A percentile compares a stretch with the other conserved stretches of the same genome.
Evolutionary conservation across 2,329 filamentous ascomycete species (phyloP).

Genomic region (Fusarium sp.): DNA sequence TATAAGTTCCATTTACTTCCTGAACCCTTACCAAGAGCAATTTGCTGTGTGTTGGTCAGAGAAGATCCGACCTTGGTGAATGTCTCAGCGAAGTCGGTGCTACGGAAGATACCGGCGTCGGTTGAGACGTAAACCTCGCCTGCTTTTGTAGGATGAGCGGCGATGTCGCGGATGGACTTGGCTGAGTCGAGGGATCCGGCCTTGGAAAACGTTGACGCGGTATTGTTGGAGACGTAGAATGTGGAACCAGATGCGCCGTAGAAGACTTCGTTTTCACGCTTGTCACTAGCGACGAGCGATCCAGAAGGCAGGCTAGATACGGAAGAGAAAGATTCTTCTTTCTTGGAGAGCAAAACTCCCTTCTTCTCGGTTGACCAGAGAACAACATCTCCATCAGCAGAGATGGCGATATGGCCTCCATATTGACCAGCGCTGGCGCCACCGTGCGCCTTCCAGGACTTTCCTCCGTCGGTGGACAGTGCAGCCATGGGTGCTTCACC

Average conservation of each 20-base stretch:
- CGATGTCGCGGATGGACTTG: constrained; percentile 65
- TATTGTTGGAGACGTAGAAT: constrained; percentile 65
- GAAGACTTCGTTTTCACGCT: constrained; percentile 63
- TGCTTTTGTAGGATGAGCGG: constrained; percentile 65
- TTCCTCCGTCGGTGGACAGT: constrained; percentile 62
- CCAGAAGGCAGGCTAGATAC: constrained; percentile 59
- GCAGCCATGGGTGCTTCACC: constrained; percentile 58
- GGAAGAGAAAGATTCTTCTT: constrained; percentile 56
- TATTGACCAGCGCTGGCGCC: constrained; percentile 58
- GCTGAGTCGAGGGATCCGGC: constrained; percentile 54
- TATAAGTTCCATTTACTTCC: constrained; percentile 59
- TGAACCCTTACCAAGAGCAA: constrained; percentile 58
- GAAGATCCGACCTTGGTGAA: constrained; percentile 56
- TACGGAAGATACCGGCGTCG: constrained; percentile 65
- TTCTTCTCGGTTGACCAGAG: constrained; percentile 58
- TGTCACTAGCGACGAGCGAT: constrained; percentile 66
- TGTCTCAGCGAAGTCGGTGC: constrained; percentile 61
- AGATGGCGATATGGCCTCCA: constrained; percentile 62
- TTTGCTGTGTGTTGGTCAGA: constrained; percentile 55
- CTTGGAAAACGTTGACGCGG: constrained; percentile 58
- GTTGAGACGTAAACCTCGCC: constrained; percentile 72
- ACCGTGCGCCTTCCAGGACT: constrained; percentile 60
- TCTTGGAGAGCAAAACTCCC: constrained; percentile 57
- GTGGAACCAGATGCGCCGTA: constrained; percentile 60
- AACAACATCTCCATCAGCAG: constrained; percentile 62